Percentiles rank a stretch among this genome's conserved stretches.
Evolutionary conservation across 129 eudicot genomes (phyloP).

Genomic region (Artemisia tridentata): DNA sequence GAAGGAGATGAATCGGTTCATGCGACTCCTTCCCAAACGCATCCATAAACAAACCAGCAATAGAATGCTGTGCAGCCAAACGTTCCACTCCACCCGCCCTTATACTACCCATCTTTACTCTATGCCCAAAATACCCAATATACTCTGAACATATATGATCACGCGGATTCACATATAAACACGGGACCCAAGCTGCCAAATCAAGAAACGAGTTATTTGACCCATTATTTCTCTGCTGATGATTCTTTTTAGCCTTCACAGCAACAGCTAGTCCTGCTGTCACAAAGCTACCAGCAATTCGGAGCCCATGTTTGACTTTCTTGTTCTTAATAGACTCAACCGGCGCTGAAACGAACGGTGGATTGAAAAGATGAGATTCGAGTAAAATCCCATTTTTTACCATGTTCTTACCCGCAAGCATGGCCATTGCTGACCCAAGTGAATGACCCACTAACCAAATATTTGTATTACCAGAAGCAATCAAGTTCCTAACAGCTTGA

Average conservation of each 20-base stretch:
- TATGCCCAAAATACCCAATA: slow-evolving; percentile 79
- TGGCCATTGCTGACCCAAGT: slow-evolving; percentile 86
- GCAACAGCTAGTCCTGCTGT: slow-evolving; percentile 91
- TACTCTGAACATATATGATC: slow-evolving; percentile 90
- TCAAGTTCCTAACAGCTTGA: slow-evolving; percentile 66
- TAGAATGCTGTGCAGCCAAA: slow-evolving; percentile 74
- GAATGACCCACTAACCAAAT: slow-evolving; percentile 91
- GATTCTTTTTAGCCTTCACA: slow-evolving; percentile 34
- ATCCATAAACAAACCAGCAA: slow-evolving; percentile 58
- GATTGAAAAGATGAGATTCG: slow-evolving; percentile 76
- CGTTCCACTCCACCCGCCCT: slow-evolving; percentile 72
- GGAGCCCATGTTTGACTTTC: slow-evolving; percentile 71
- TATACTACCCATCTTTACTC: slow-evolving; percentile 76
- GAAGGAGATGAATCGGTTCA: slow-evolving; percentile 78
- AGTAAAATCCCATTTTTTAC: slow-evolving; percentile 55
- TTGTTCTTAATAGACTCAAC: slow-evolving; percentile 69
- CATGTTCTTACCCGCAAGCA: slow-evolving; percentile 84
- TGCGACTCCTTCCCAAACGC: slow-evolving; percentile 67
- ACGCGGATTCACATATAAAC: slow-evolving; percentile 68
- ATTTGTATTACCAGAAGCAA: slow-evolving; percentile 53
- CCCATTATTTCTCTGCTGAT: slow-evolving; percentile 33
- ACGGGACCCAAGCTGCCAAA: slow-evolving; percentile 63
- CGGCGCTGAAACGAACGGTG: slow-evolving; percentile 85
- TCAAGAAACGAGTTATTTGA: slow-evolving; percentile 45
- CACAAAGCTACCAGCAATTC: slow-evolving; percentile 79